A percentile compares a stretch with the other conserved stretches of the same genome.
These are phyloP conservation scores for Aspergillus sp. DNA, from an alignment of 2,329 filamentous ascomycete genomes.

Conservation along the genomic window DNA sequence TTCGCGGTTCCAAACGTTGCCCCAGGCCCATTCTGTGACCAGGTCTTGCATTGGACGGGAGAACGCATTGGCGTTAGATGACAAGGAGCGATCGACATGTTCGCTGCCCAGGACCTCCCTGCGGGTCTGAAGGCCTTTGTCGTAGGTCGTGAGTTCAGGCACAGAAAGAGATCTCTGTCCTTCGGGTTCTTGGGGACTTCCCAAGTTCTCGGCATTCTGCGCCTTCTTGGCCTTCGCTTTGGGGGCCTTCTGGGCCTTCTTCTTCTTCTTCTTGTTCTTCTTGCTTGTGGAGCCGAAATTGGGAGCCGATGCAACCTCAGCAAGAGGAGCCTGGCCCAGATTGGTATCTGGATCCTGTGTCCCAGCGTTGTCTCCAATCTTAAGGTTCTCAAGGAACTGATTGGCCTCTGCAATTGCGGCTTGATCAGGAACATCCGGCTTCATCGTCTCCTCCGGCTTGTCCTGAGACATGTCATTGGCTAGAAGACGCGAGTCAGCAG, in stretches of 20 bases:
- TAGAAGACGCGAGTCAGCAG: too few relatives aligned
- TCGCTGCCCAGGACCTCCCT: conserved; percentile 59
- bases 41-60: conserved; percentile 60
- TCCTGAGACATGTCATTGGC: too few relatives aligned
- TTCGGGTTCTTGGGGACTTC: conserved; percentile 46
- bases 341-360: too few relatives aligned
- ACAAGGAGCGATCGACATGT: conserved; percentile 58
- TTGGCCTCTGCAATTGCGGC: too few relatives aligned
- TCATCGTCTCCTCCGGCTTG: too few relatives aligned
- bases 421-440: too few relatives aligned
- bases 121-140: conserved; percentile 60
- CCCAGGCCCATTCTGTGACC: conserved; percentile 64
- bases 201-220: background rate
- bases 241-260: background rate
- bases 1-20: conserved; percentile 61
- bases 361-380: too few relatives aligned
- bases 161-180: background rate
- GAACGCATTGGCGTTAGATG: conserved; percentile 58
- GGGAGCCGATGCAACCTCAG: too few relatives aligned
- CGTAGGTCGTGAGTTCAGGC: conserved; percentile 43
- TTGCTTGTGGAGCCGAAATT: background rate
- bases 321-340: too few relatives aligned
- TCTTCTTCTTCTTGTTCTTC: background rate
- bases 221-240: background rate
- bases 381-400: too few relatives aligned